Base-by-base conservation (phyloP, 371 early-diverging fungal genomes). In the Dichotomocladium elegans region DNA sequence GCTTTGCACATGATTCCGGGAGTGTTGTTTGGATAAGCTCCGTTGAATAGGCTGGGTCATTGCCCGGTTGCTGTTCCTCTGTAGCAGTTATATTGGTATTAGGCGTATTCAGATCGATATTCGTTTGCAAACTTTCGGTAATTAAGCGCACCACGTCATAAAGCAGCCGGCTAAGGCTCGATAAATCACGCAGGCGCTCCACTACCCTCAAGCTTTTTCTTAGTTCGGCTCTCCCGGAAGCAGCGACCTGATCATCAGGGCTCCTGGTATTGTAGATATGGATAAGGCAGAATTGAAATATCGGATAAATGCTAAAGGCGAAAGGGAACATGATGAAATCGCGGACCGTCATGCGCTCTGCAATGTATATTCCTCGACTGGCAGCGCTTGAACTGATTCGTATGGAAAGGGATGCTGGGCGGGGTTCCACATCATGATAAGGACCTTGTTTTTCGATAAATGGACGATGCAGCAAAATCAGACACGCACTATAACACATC, bases 321-420 rank as follows among this genome's bases (percentile, higher is more conserved):
- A 70, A 76, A 8, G 77, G 72, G 53, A 72, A 72, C 72, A 72
- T 70, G 44, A 72, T 15, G 34, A 68, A 76, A 33, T 76, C 77
- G 3, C 69, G 60, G 5, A 57, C 37, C 2, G 66, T 61, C 61
- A 76, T 61, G 41, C 61, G 66, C 10, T 61, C 60, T 8, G 77
- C 72, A 37, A 76, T 66, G 1, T 64, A 63, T 6, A 72, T 68
- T 21, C 70, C 70, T 15, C 77, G 47, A 0, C 66, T 70, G 1
- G 77, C 77, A 31, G 77, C 77, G 59, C 72, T 72, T 2, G 66
- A 68, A 49, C 77, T 66, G 44, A 76, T 76, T 19, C 68, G 55
- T 27, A 72, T 70, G 0, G 77, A 76, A 2, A 70, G 68, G 29
- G 70, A 76, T 0, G 70, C 62, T 0, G 73, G 21, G 24, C 43